phyloP scores from a whole-genome alignment of 768 basidiomycete genomes.

The Podaxis mareebaensis region DNA sequence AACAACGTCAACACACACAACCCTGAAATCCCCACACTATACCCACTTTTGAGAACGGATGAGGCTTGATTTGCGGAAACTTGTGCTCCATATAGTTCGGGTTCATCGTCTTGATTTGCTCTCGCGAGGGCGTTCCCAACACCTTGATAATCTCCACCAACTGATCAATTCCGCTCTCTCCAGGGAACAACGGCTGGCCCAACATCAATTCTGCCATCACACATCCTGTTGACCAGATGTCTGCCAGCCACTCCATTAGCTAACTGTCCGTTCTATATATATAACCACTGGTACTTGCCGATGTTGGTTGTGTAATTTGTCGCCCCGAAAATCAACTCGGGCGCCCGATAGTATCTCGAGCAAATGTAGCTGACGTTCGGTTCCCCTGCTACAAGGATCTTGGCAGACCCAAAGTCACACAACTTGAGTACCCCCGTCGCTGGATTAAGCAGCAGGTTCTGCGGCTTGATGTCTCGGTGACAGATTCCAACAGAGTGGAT shows the following conservation, averaged over 20 bases:
- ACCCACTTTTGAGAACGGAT: conserved; percentile 93
- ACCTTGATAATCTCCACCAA: conserved; percentile 99
- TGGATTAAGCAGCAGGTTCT: conserved; percentile 97
- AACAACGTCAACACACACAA: not conserved
- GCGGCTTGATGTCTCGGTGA: conserved; percentile 99
- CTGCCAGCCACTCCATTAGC: conserved; percentile 39
- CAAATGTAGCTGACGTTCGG: conserved; percentile 99
- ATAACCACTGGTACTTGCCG: conserved; percentile 54
- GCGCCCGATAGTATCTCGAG: conserved; percentile 98
- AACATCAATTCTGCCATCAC: conserved; percentile 99
- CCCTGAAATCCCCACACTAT: not conserved
- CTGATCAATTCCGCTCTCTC: conserved; percentile 98
- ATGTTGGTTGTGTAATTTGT: conserved; percentile 99
- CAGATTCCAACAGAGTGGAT: conserved; percentile 99
- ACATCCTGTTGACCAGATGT: conserved; percentile 99
- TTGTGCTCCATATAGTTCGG: conserved; percentile 99
- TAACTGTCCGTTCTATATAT: conserved; percentile 10
- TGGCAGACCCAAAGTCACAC: conserved; percentile 98
- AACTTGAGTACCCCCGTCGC: conserved; percentile 96
- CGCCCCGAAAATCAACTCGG: conserved; percentile 98
- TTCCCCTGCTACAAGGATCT: conserved; percentile 96
- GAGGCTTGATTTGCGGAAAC: conserved; percentile 99
- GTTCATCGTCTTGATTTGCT: conserved; percentile 99
- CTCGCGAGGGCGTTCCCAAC: conserved; percentile 94
- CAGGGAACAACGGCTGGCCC: conserved; percentile 98